Conservation (phyloP, 306 rosid species). For the Psophocarpus tetragonolobus region DNA sequence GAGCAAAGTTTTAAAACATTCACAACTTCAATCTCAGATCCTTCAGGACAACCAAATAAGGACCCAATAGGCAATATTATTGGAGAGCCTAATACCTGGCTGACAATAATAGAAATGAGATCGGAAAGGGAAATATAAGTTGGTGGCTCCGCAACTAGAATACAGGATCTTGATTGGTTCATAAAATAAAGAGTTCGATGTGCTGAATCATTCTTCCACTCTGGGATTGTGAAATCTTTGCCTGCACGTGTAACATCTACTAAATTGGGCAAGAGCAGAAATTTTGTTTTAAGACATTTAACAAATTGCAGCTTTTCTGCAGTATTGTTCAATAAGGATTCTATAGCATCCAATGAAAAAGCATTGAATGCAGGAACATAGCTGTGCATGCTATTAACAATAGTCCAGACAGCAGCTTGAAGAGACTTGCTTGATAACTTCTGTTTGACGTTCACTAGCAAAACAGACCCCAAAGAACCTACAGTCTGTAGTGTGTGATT, state of each 20-base stretch:
- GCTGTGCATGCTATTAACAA: constrained; percentile 70
- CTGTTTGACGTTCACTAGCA: constrained; percentile 60
- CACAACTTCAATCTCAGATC: constrained; percentile 74
- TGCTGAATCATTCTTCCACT: constrained; percentile 63
- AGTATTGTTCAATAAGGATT: constrained; percentile 56
- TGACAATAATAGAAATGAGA: constrained; percentile 76
- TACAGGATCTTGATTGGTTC: constrained; percentile 59
- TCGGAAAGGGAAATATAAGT: constrained; percentile 68
- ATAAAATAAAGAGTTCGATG: constrained; percentile 76
- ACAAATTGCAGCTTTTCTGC: constrained; percentile 90
- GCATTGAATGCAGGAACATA: constrained; percentile 60
- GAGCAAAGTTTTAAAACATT: constrained; percentile 77
- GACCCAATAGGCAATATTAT: constrained; percentile 82
- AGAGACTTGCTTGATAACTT: constrained; percentile 74
- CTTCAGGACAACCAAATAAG: constrained; percentile 81
- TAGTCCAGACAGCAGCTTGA: constrained; percentile 81
- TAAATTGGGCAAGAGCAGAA: constrained; percentile 78
- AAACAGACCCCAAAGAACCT: constrained; percentile 60
- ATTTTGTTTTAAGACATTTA: constrained; percentile 69
- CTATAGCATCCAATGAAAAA: constrained; percentile 49
- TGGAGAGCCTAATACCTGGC: constrained; percentile 90
- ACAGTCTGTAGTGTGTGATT: constrained; percentile 58
- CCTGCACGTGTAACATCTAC: constrained; percentile 66
- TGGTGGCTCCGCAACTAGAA: constrained; percentile 92
- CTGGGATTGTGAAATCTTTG: constrained; percentile 67